Evolutionary conservation across 148 eudicot species (phyloP).

Genomic region (Rhododendron henanense): DNA sequence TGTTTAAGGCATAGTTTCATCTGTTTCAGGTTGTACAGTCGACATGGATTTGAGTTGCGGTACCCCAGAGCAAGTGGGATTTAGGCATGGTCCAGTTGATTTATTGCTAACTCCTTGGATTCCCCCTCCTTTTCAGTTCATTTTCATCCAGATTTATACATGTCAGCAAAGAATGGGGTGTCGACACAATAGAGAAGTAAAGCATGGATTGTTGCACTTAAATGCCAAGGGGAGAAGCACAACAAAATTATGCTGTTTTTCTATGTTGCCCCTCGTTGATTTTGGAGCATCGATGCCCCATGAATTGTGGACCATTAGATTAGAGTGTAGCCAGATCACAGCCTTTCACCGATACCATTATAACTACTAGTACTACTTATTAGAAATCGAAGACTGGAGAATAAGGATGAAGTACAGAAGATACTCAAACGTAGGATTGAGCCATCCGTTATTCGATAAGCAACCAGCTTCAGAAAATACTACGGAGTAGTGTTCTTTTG

Average conservation of each 20-base stretch:
- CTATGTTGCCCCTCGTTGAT: neutral
- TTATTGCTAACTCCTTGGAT: neutral
- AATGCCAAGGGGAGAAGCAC: neutral
- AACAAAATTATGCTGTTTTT: neutral
- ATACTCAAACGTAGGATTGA: neutral
- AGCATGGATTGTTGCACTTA: neutral
- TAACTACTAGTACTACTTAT: neutral
- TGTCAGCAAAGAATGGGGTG: neutral
- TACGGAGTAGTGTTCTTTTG: neutral
- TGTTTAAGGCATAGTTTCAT: neutral
- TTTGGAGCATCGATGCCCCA: neutral
- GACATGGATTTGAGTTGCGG: neutral
- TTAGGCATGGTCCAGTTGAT: neutral
- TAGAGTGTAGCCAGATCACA: neutral
- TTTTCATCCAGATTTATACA: neutral
- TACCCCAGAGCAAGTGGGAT: neutral
- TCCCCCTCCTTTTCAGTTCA: neutral
- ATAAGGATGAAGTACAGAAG: neutral
- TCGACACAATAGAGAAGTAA: too few relatives aligned
- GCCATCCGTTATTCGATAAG: neutral
- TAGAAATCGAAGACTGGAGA: neutral
- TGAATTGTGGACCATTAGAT: neutral
- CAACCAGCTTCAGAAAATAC: too few relatives aligned
- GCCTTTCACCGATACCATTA: neutral
- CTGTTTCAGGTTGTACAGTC: neutral